These are phyloP conservation scores for Auriscalpium microsporum DNA, from an alignment of 768 basidiomycete species.

Conservation along the genomic window DNA sequence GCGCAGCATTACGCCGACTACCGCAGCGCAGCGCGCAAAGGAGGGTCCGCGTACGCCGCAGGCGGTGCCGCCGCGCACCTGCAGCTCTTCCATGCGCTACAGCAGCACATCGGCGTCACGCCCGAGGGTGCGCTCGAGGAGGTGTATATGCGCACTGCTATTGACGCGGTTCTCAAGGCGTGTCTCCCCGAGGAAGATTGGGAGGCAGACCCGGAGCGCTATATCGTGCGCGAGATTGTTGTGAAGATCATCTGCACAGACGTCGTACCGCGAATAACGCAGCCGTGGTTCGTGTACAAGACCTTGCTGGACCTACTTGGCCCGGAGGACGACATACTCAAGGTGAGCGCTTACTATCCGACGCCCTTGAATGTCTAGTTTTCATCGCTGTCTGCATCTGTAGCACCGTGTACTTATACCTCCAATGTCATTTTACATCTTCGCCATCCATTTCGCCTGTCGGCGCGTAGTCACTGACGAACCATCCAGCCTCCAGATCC, in stretches of 20 bases:
- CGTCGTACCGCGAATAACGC: conserved; percentile 51
- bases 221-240: conserved; percentile 76
- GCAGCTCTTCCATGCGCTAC: conserved; percentile 69
- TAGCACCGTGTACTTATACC: background rate
- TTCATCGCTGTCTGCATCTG: background rate
- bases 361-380: background rate
- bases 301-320: conserved; percentile 60
- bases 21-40: conserved; percentile 54
- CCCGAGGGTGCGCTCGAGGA: conserved; percentile 58
- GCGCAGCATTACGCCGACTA: conserved; percentile 76
- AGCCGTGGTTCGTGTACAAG: conserved; percentile 88
- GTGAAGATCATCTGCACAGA: conserved; percentile 61
- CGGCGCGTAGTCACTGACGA: background rate
- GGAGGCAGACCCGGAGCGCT: conserved; percentile 68
- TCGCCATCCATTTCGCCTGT: background rate
- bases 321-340: conserved; percentile 15
- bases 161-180: conserved; percentile 67
- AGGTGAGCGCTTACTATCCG: conserved; percentile 2
- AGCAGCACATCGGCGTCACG: conserved; percentile 77
- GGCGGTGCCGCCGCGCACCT: conserved; percentile 56
- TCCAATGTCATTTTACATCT: background rate
- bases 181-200: conserved; percentile 77
- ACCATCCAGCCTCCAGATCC: conserved; percentile 17
- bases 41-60: conserved; percentile 59
- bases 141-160: conserved; percentile 69